phyloP scores from a whole-genome alignment of 2,329 filamentous ascomycete species.

The Talaromyces sp. region DNA sequence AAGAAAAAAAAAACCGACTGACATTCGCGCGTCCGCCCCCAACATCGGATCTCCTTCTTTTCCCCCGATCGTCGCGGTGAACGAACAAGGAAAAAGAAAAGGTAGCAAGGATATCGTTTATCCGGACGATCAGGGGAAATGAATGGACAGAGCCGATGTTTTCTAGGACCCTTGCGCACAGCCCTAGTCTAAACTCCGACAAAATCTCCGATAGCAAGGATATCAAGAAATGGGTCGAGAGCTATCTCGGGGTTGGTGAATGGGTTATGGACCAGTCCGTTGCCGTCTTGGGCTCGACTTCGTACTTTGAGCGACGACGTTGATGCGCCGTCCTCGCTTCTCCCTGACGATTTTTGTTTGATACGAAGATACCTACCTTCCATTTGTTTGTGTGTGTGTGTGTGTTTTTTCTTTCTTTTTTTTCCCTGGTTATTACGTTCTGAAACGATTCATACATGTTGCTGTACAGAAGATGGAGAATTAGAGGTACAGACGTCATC shows the following conservation, averaged over 20 bases:
- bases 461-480: background rate
- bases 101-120: background rate
- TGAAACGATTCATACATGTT: background rate
- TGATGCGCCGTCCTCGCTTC: conserved; percentile 36
- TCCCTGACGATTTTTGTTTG: background rate
- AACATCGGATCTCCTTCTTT: conserved; percentile 15
- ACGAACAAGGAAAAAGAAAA: background rate
- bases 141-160: conserved; percentile 8
- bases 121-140: background rate
- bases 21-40: conserved; percentile 17
- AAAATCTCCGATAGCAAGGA: conserved; percentile 79
- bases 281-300: conserved; percentile 79
- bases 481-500: background rate
- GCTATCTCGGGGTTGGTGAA: conserved; percentile 90
- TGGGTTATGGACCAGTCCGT: conserved; percentile 98
- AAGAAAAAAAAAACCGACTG: conserved; percentile 1
- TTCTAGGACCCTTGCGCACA: conserved; percentile 23
- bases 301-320: conserved; percentile 87
- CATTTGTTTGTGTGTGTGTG: background rate
- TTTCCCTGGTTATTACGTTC: background rate
- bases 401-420: background rate
- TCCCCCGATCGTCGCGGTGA: conserved; percentile 5
- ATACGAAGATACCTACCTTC: background rate
- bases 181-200: conserved; percentile 79
- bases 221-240: conserved; percentile 82